Percentiles rank a stretch among this genome's conserved stretches.
These are phyloP conservation scores for Euclidium syriacum DNA, from an alignment of 345 rosid species.

Conservation along the genomic window DNA sequence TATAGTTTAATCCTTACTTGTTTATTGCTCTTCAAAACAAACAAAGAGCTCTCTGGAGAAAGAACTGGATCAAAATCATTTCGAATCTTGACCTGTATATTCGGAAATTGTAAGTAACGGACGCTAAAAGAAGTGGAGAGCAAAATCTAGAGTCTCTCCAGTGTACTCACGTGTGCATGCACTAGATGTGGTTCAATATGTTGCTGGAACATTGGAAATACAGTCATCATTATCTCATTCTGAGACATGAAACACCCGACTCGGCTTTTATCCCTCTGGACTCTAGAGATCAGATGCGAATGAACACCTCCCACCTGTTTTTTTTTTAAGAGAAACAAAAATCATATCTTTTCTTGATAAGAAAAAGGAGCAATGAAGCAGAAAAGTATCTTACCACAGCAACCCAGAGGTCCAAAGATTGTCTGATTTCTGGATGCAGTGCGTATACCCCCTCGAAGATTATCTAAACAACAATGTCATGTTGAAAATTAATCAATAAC, in stretches of 20 bases:
- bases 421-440: slow-evolving; percentile 88
- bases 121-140: background rate
- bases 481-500: background rate
- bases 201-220: slow-evolving; percentile 99
- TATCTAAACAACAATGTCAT: slow-evolving; percentile 48
- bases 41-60: slow-evolving; percentile 98
- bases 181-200: slow-evolving; percentile 98
- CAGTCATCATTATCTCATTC: slow-evolving; percentile 96
- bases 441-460: slow-evolving; percentile 98
- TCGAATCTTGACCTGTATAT: slow-evolving; percentile 86
- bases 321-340: slow-evolving; percentile 23
- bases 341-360: slow-evolving; percentile 12
- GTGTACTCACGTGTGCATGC: slow-evolving; percentile 91
- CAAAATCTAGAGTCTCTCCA: slow-evolving; percentile 3
- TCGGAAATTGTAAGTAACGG: slow-evolving; percentile 6
- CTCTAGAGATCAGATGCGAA: slow-evolving; percentile 96
- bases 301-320: slow-evolving; percentile 99
- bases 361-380: slow-evolving; percentile 20
- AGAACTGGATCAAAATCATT: slow-evolving; percentile 99
- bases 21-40: slow-evolving; percentile 90
- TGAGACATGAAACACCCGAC: slow-evolving; percentile 88
- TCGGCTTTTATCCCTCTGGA: slow-evolving; percentile 96
- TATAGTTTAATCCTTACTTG: slow-evolving; percentile 45
- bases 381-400: slow-evolving; percentile 78
- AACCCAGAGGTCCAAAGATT: slow-evolving; percentile 90